These are phyloP conservation scores for Microthlaspi erraticum DNA, from an alignment of 345 rosid species.

Conservation along the genomic window DNA sequence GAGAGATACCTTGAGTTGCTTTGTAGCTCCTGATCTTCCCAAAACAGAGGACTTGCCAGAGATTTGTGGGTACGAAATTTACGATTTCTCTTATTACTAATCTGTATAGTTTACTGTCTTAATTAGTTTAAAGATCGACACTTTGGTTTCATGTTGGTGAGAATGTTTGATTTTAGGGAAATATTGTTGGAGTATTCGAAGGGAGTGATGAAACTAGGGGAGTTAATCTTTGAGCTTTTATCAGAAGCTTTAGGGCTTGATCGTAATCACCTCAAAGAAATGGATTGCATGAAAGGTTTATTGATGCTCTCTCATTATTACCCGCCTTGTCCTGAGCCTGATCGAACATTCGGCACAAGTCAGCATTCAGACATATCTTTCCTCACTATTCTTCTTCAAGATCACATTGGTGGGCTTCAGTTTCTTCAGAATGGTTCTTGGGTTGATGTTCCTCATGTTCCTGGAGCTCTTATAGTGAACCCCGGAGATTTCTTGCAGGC, in stretches of 20 bases:
- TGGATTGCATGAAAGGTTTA: slow-evolving; percentile 50
- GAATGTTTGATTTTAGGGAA: slow-evolving; percentile 47
- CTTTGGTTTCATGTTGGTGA: not conserved
- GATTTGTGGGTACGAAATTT: slow-evolving; percentile 42
- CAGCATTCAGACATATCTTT: slow-evolving; percentile 54
- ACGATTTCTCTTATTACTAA: too few relatives aligned
- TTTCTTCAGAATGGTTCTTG: slow-evolving; percentile 45
- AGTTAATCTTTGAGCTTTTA: slow-evolving; percentile 50
- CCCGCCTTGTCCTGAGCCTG: slow-evolving; percentile 63
- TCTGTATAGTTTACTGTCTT: too few relatives aligned
- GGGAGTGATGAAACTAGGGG: slow-evolving; percentile 45
- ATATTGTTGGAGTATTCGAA: slow-evolving; percentile 50
- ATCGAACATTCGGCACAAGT: slow-evolving; percentile 53
- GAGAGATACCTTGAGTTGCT: slow-evolving; percentile 46
- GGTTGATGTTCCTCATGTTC: slow-evolving; percentile 53
- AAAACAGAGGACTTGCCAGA: slow-evolving; percentile 48
- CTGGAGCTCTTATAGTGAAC: slow-evolving; percentile 56
- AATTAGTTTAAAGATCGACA: not conserved
- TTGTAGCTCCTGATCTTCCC: slow-evolving; percentile 42
- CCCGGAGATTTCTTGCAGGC: slow-evolving; percentile 65
- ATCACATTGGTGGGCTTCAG: slow-evolving; percentile 66
- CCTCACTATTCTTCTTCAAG: slow-evolving; percentile 63
- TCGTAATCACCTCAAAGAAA: slow-evolving; percentile 45
- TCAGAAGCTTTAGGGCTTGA: slow-evolving; percentile 64
- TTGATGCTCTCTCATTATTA: slow-evolving; percentile 54